Base-by-base conservation (phyloP, 1,284 basidiomycete genomes). In the Pseudozyma flocculosa region DNA sequence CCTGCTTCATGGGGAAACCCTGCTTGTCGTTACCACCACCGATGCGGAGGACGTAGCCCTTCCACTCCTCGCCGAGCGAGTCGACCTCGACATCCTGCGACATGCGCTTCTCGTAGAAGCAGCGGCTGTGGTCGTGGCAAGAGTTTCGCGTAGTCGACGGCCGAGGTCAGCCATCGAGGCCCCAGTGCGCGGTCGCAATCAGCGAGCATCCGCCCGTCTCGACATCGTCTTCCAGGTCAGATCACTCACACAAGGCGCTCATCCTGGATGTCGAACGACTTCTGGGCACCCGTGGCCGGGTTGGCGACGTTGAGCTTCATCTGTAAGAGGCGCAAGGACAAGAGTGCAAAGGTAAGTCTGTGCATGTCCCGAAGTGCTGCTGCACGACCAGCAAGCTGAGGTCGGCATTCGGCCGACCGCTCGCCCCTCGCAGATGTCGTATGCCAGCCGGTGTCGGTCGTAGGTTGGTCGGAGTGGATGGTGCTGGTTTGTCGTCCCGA, bases 251-350 rank as follows among this genome's bases (percentile, higher is more conserved):
- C 88, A 83, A 86, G 85, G 80, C 85, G 88, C 83, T 95, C 92
- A 81, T 95, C 90, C 77, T 96, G 91, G 80, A 93, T 81, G 80
- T 93, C 91, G 83, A 95, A 82, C 49, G 68, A 73, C 85, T 97
- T 98, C 88, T 96, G 94, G 78, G 88, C 88, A 81, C 92, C 93
- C 68, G 93, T 96, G 74, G 91, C 90, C 45, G 79, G 80, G 90
- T 90, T 93, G 81, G 92, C 89, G 81, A 96, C 89, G 85, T 94
- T 95, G 82, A 95, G 83, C 87, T 95, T 95, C 92, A 94, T 93
- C 80, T 80, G 61, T 54, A 40, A 36, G 24, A 11, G 17, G n/a
- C n/a, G 29, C 15, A 18, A 17, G 11, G 26, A 29, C n/a, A n/a
- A n/a, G n/a, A n/a, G n/a, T n/a, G n/a, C n/a, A n/a, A n/a, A n/a